A percentile compares a stretch with the other conserved stretches of the same genome.
Evolutionary conservation across 441 rosid genomes (phyloP).

Genomic region (Hura crepitans): DNA sequence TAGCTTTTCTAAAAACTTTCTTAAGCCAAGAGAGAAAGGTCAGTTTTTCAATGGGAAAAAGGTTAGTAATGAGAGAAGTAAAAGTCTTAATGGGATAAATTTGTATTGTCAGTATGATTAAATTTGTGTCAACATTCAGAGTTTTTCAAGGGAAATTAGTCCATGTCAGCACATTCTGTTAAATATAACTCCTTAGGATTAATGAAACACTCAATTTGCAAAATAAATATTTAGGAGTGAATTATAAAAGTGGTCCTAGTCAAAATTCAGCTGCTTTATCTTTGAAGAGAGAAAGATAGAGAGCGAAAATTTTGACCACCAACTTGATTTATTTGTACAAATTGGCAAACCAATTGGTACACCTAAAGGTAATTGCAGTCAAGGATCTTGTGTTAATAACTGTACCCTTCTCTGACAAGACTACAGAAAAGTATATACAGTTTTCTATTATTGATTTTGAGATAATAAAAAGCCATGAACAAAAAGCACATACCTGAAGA

Average conservation of each 20-base stretch:
- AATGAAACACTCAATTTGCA: neutral
- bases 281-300: constrained; percentile 5
- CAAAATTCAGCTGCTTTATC: neutral
- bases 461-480: neutral
- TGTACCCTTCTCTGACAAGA: neutral
- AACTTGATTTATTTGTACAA: neutral
- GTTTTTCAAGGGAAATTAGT: neutral
- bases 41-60: neutral
- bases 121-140: too few species aligned
- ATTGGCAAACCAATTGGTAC: neutral
- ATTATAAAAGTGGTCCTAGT: neutral
- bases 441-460: neutral
- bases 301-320: neutral
- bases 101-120: too few species aligned
- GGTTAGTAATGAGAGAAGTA: neutral
- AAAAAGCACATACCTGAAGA: constrained; percentile 60
- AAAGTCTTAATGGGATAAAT: neutral
- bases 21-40: too few species aligned
- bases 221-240: neutral
- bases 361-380: neutral
- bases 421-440: neutral
- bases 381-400: neutral
- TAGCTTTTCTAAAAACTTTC: too few species aligned
- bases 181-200: neutral
- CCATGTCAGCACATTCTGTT: neutral